A percentile compares a stretch with the other conserved stretches of the same genome.
Evolutionary conservation across 441 rosid species (phyloP).

Genomic region (Corymbia citriodora): DNA sequence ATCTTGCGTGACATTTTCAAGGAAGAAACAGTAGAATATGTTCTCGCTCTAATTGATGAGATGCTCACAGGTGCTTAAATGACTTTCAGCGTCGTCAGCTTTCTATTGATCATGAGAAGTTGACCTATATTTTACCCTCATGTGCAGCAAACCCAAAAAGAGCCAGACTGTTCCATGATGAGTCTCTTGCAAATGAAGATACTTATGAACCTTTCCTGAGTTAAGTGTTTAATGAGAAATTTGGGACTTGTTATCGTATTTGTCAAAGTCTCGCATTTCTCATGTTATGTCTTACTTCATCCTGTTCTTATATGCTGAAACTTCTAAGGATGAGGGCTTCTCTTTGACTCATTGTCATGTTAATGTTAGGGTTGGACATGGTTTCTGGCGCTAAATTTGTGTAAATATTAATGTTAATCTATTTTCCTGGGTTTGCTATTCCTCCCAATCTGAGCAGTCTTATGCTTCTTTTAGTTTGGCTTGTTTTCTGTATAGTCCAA

Average conservation of each 20-base stretch:
- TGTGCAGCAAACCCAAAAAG: conserved; percentile 84
- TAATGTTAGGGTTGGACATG: background rate
- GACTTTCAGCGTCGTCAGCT: background rate
- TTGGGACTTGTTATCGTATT: background rate
- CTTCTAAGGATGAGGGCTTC: background rate
- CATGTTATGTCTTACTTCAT: background rate
- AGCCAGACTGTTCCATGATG: conserved; percentile 87
- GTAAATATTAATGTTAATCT: background rate
- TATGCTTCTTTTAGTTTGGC: background rate
- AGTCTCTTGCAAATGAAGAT: conserved; percentile 74
- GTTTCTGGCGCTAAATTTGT: background rate
- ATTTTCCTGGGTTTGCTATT: background rate
- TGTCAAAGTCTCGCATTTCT: background rate
- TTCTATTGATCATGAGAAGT: background rate
- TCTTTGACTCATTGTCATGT: background rate
- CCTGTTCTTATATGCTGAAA: background rate
- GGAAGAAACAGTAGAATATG: conserved; percentile 98
- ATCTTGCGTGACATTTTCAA: conserved; percentile 83
- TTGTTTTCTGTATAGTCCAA: background rate
- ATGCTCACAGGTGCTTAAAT: conserved; percentile 69
- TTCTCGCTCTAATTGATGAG: conserved; percentile 89
- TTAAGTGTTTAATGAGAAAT: conserved; percentile 27
- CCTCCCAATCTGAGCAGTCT: background rate
- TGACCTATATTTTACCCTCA: conserved; percentile 15
- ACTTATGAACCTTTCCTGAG: conserved; percentile 97